phyloP scores from a whole-genome alignment of 345 rosid genomes.

The Eucalyptus virginea region DNA sequence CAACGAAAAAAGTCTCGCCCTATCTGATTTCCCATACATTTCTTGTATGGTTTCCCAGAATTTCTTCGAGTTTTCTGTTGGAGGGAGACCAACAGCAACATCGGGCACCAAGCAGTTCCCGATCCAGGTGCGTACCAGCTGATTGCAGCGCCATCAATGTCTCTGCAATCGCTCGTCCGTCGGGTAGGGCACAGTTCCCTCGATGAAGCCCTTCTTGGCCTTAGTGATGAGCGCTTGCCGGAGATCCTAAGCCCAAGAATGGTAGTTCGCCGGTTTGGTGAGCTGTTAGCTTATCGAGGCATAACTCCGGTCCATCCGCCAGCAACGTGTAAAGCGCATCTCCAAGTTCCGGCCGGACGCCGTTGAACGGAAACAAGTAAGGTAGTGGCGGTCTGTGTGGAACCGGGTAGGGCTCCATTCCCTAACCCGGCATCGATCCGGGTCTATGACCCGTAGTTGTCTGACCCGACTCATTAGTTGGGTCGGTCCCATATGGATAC shows the following conservation, averaged over 20 bases:
- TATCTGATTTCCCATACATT: no score
- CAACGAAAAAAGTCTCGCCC: no score
- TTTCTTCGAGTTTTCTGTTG: no score
- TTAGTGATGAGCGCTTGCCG: no score
- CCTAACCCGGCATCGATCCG: rapidly evolving
- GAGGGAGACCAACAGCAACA: rapidly evolving
- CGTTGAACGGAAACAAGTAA: rapidly evolving
- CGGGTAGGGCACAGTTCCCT: rapidly evolving
- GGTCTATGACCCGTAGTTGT: rapidly evolving
- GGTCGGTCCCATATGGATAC: no score
- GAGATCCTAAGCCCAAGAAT: no score
- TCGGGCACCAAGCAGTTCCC: rapidly evolving
- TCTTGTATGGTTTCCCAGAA: no score
- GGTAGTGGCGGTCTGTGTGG: no score
- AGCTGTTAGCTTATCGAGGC: no score
- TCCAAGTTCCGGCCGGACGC: rapidly evolving
- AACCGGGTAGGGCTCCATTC: no score
- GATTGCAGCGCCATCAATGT: rapidly evolving
- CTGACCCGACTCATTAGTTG: rapidly evolving
- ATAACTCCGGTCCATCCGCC: rapidly evolving
- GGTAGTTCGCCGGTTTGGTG: rapidly evolving
- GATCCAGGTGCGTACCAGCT: rapidly evolving
- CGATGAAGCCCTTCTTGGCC: no score
- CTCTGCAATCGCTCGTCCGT: rapidly evolving
- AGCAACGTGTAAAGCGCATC: rapidly evolving